These are phyloP conservation scores for Rhizomucor miehei DNA, from an alignment of 371 early-diverging fungal genomes.

Conservation along the genomic window DNA sequence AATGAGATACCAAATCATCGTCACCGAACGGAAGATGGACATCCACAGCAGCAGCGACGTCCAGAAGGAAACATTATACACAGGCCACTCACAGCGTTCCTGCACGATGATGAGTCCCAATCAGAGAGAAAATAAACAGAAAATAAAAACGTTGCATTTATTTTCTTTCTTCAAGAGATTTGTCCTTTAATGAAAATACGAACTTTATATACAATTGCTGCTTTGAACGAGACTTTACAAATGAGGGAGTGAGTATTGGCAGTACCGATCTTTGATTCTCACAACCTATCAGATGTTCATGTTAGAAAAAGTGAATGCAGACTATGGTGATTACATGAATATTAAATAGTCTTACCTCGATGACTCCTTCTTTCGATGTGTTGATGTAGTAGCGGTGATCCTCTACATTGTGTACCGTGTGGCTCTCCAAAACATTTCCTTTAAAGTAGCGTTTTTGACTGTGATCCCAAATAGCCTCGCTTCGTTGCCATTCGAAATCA, in stretches of 20 bases:
- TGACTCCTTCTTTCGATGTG: slow-evolving; percentile 48
- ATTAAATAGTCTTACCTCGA: slow-evolving; percentile 51
- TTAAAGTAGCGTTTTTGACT: slow-evolving; percentile 36
- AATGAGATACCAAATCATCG: no score
- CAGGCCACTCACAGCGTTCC: slow-evolving; percentile 11
- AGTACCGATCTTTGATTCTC: slow-evolving; percentile 42
- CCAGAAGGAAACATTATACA: slow-evolving; percentile 8
- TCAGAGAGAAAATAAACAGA: no score
- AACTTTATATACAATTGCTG: not conserved
- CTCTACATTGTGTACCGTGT: slow-evolving; percentile 37
- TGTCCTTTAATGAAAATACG: not conserved
- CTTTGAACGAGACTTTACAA: not conserved
- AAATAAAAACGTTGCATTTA: no score
- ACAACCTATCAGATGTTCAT: slow-evolving; percentile 25
- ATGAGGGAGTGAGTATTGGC: slow-evolving; percentile 37
- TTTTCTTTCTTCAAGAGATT: no score
- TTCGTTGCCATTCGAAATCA: slow-evolving; percentile 53
- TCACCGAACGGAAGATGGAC: no score
- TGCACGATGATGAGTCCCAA: not conserved
- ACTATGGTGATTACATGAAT: no score
- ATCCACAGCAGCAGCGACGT: no score
- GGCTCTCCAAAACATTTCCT: slow-evolving; percentile 45
- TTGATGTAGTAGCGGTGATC: slow-evolving; percentile 40
- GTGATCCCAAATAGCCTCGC: slow-evolving; percentile 40
- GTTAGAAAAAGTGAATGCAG: no score